Evolutionary conservation across 202 grass and related monocot genomes (phyloP), one percentile per base, ranked within the genome.

Genomic region (Setaria viridis): DNA sequence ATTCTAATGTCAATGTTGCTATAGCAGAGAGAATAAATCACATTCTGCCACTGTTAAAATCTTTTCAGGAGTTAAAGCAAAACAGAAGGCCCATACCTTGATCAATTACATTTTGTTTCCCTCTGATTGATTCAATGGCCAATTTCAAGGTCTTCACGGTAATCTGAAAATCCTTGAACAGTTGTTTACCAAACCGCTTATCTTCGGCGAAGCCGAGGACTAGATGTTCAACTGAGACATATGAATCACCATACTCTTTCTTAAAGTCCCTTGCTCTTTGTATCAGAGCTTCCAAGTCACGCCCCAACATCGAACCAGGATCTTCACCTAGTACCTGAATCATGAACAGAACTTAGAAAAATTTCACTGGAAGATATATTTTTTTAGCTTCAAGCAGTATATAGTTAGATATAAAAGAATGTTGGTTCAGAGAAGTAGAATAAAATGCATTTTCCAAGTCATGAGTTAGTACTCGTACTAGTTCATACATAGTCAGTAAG

Each of bases 161-260:
- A 92, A 99, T 83, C 85, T 95, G 96, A 45, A 96, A 99, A 79
- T 99, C 93, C 69, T 94, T 96, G 78, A 95, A 94, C 17, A 99
- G 82, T 60, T 99, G 93, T 90, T 69, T 96, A 43, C 96, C 96
- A 89, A 99, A 99, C 21, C 96, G 81, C 55, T 93, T 90, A 82
- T 99, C 96, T 53, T 96, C 91, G 8, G 80, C 88, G 93, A 89
- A 99, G 78, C 88, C 85, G 51, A 99, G 96, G 49, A 99, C 93
- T 70, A 99, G 82, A 87, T 99, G 96, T 69, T 99, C 96, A 74
- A 99, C 96, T 2, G 96, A 99, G 56, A 99, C 96, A 90, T 80
- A 99, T 7, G 96, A 95, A 82, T 99, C 96, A 19, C 90, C 86
- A 41, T 95, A 99, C 62, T 99, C 93, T 84, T 96, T 95, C 83